Evolutionary conservation across 176 grass and related monocot genomes (phyloP), one percentile per base, ranked within the genome.

Genomic region (Carex parvula): DNA sequence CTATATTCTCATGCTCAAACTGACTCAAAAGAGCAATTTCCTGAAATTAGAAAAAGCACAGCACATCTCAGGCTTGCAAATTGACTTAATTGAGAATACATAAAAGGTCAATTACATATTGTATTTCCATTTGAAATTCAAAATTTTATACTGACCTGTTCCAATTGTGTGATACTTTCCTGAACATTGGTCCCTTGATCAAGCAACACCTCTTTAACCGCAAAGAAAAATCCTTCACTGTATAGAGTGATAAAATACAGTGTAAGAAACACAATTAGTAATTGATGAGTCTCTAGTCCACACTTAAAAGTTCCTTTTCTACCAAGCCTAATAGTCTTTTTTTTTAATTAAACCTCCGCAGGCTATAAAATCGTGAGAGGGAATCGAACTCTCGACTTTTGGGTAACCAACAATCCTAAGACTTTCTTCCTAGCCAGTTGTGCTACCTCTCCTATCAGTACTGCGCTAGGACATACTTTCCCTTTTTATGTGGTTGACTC

Each of bases 1-100:
- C 96, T 79, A 99, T 92, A 80, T 99, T 99, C 88, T 99, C 96
- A 77, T 99, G 96, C 71, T 99, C 91, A 85, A 99, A 95, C 86
- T 95, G 96, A 89, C 93, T 95, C 76, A 99, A 87, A 20, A 99
- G 96, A 32, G 89, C 89, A 63, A 99, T 89, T 85, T 99, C 96
- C 96, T 99, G 85, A 83, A 74, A 29, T 82, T 88, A 75, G 3
- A 46, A 88, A n/a, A 64, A 86, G 16, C 44, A 20, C 20, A 62
- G 35, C 41, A 72, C 42, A 59, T 89, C 86, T 88, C 62, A 90
- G 73, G 15, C 52, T 35, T 67, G 37, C 79, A 81, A 55, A 57
- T 60, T n/a, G n/a, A n/a, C n/a, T n/a, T n/a, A n/a, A n/a, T n/a
- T 48, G 21, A 60, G 79, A 39, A 75, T 64, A 56, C 18, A 26